A percentile compares a stretch with the other conserved stretches of the same genome.
Evolutionary conservation across 768 basidiomycete genomes (phyloP).

Genomic region (Suillus fuscotomentosus): DNA sequence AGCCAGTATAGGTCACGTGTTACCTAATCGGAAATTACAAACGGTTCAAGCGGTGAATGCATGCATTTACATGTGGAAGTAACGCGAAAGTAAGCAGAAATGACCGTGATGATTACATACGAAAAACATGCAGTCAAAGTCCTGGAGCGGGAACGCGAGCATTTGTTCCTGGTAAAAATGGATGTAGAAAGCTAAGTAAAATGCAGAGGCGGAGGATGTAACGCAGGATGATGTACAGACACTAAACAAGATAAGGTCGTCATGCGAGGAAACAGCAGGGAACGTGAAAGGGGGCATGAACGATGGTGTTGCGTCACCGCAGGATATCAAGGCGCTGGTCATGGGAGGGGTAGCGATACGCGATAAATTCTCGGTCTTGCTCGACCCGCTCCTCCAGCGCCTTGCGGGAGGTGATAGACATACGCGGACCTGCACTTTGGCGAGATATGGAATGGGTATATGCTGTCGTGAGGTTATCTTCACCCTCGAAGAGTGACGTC

Average conservation of each 20-base stretch:
- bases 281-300: constrained; percentile 6
- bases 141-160: constrained; percentile 19
- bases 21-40: neutral
- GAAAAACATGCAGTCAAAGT: constrained; percentile 25
- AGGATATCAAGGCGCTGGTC: constrained; percentile 64
- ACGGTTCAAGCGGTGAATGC: constrained; percentile 13
- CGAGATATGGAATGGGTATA: constrained; percentile 52
- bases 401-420: constrained; percentile 68
- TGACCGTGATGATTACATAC: constrained; percentile 10
- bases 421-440: constrained; percentile 51
- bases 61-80: constrained; percentile 24
- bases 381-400: constrained; percentile 77
- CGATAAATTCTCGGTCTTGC: constrained; percentile 83
- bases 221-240: constrained; percentile 12
- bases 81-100: constrained; percentile 13
- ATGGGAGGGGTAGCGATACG: constrained; percentile 82
- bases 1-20: constrained; percentile 17
- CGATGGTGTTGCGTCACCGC: constrained; percentile 31
- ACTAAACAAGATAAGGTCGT: constrained; percentile 17
- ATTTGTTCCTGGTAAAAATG: constrained; percentile 9
- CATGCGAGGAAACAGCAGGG: neutral
- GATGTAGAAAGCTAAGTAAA: constrained; percentile 14
- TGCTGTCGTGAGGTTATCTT: constrained; percentile 43
- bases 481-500: constrained; percentile 44
- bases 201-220: constrained; percentile 18